Base-by-base conservation (phyloP, 169 alveolate species). In the Plasmodium gonderi region DNA sequence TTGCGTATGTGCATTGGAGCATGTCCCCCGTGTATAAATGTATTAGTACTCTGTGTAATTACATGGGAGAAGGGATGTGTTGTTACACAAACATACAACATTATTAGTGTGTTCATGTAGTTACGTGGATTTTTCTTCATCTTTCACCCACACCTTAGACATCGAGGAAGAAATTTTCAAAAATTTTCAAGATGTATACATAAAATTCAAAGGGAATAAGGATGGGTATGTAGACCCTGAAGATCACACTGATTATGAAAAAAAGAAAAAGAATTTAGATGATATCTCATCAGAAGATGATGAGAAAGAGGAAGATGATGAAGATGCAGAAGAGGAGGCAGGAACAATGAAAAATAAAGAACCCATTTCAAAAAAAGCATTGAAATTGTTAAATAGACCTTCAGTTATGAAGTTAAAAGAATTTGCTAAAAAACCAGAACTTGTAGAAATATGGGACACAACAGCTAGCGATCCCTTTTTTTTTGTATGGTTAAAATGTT, bases 391-490 rank as follows among this genome's bases (percentile, higher is more conserved):
- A 82, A 91, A 20, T 20, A 82, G 95, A 54, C 96, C 95, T 11
- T 91, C 96, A 29, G 83, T 91, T 12, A 78, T 91, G 81, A 76
- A 72, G 23, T 91, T 93, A 64, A 91, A 95, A 78, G 95, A 95
- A 69, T 74, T 85, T 51, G 97, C 97, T 0, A 95, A 91, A 33
- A 96, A 94, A 64, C 98, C 98, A 0, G 98, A 97, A 78, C 97
- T 98, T 38, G 99, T 98, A 40, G 99, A 98, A 82, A 94, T 97
- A 75, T 98, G 99, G 98, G 99, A 98, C 90, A 96, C 99, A 49
- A 98, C 99, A 42, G 98, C 99, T 11, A 94, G 96, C 49, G 99
- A 99, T 87, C 99, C 99, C 4, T 94, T 87, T 64, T 98, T 98
- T 87, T 96, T 98, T 78, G 98, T 99, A 17, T 97, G 97, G 94